Evolutionary conservation across 257 asterid genomes (phyloP), one percentile per base, ranked within the genome.

Genomic region (Salvia splendens): DNA sequence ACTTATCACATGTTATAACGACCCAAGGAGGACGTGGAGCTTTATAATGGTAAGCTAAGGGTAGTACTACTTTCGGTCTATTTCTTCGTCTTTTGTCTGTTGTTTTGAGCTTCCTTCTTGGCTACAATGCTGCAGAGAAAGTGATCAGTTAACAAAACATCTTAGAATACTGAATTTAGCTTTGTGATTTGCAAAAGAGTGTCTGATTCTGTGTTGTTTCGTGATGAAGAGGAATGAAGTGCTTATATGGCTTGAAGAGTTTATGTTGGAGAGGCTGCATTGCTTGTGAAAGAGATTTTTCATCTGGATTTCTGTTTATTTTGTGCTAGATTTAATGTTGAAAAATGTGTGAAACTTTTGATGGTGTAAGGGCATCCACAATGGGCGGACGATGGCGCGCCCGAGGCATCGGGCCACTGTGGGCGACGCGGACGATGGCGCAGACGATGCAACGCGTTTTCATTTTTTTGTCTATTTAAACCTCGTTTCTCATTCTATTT

Each of bases 1-100:
- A n/a, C n/a, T n/a, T n/a, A n/a, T n/a, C n/a, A n/a, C n/a, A 12
- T 96, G 96, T 5, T 92, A 92, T 83, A 92, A 92, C 51, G 98
- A 89, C 79, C 97, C 97, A 7, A 95, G 89, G 56, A 81, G 87
- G 38, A 92, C 98, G 3, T 70, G 87, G 91, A 85, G 79, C 79
- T 87, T 79, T 67, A 78, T 77, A 17, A 84, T 85, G 98, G 96
- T 89, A 82, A 49, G 81, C 58, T 24, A 24, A 24, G 30, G 30
- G 30, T 24, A 2, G 30, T 24, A 24, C n/a, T 28, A 20, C 4
- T 7, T 15, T 24, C 30, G 30, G n/a, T 20, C 24, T 20, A 20
- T 20, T 20, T 15, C 24, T 6, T 50, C 45, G 8, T 33, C 38
- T 33, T 33, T 33, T 33, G 38, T 24, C 30, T 24, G 30, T 24